Evolutionary conservation across 495 filamentous ascomycete genomes (phyloP).

Genomic region (Penicillium paradoxum): DNA sequence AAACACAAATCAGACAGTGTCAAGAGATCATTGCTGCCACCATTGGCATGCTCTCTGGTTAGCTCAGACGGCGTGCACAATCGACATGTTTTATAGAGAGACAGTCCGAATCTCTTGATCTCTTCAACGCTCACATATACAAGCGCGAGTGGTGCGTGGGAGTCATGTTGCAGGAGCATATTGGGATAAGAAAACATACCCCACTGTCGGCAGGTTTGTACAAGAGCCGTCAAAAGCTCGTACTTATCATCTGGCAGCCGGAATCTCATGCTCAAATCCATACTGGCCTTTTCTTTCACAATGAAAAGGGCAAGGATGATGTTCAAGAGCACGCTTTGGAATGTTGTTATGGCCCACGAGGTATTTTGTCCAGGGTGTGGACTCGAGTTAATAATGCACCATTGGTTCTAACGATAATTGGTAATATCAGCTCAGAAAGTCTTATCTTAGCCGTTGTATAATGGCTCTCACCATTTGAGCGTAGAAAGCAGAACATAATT

Average conservation of each 20-base stretch:
- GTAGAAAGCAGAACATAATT: conserved; percentile 12
- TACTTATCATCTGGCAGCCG: conserved; percentile 3
- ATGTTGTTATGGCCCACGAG: conserved; percentile 19
- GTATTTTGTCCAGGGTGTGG: background rate
- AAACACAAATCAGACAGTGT: conserved; percentile 14
- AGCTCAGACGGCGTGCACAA: background rate
- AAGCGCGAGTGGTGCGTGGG: conserved; percentile 8
- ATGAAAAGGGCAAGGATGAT: conserved; percentile 15
- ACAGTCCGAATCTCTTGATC: conserved; percentile 19
- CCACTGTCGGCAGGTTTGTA: conserved; percentile 12
- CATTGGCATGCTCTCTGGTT: background rate
- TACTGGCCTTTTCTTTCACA: background rate
- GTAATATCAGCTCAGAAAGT: background rate
- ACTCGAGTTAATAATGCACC: conserved; percentile 4
- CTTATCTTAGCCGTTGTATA: background rate
- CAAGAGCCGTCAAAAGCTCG: conserved; percentile 11
- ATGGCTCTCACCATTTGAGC: conserved; percentile 14
- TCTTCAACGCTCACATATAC: conserved; percentile 21
- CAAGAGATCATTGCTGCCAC: conserved; percentile 6
- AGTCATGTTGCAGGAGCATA: conserved; percentile 15
- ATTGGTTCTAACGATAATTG: background rate
- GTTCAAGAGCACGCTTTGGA: conserved; percentile 19
- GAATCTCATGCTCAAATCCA: conserved; percentile 9
- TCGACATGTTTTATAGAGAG: conserved; percentile 19
- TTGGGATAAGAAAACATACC: conserved; percentile 20